Evolutionary conservation across 1,139 yeast genomes (phyloP).

Genomic region (Candida frijolesensis): DNA sequence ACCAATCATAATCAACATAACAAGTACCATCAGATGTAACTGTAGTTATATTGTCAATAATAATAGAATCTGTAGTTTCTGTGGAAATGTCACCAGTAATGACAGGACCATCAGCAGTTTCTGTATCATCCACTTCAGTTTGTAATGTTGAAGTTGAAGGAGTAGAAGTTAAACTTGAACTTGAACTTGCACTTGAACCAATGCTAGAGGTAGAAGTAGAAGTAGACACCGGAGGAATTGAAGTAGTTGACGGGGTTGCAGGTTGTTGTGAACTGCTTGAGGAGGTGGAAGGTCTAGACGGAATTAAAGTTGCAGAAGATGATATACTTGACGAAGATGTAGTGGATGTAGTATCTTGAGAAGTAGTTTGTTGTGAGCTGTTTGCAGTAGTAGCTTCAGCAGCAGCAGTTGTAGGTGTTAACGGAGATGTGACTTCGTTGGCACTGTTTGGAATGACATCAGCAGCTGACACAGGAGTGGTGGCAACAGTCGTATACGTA

Average conservation of each 20-base stretch:
- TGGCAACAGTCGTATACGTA: slow-evolving; percentile 41
- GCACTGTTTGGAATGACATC: slow-evolving; percentile 14
- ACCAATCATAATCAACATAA: slow-evolving; percentile 46
- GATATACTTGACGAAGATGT: neutral
- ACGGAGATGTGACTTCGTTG: slow-evolving; percentile 13
- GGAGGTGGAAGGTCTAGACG: neutral
- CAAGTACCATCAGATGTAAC: slow-evolving; percentile 39
- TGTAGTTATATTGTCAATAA: slow-evolving; percentile 40
- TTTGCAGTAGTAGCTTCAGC: slow-evolving; percentile 11
- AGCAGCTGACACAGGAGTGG: slow-evolving; percentile 28
- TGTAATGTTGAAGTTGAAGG: slow-evolving; percentile 10
- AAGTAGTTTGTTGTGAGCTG: slow-evolving; percentile 1
- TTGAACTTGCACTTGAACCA: neutral
- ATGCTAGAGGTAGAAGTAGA: neutral
- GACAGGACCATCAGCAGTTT: slow-evolving; percentile 27
- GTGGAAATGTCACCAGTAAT: slow-evolving; percentile 36
- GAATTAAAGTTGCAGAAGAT: no score
- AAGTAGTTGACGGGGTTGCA: neutral
- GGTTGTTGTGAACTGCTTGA: neutral
- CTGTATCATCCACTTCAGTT: slow-evolving; percentile 13
- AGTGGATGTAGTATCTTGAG: slow-evolving; percentile 5
- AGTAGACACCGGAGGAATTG: slow-evolving; percentile 7
- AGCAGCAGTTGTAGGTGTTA: neutral
- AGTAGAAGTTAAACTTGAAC: slow-evolving; percentile 4
- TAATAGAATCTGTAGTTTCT: slow-evolving; percentile 38